Percentiles rank a stretch among this genome's conserved stretches.
Conservation (phyloP, 345 rosid genomes). For the Gossypium sturtianum region DNA sequence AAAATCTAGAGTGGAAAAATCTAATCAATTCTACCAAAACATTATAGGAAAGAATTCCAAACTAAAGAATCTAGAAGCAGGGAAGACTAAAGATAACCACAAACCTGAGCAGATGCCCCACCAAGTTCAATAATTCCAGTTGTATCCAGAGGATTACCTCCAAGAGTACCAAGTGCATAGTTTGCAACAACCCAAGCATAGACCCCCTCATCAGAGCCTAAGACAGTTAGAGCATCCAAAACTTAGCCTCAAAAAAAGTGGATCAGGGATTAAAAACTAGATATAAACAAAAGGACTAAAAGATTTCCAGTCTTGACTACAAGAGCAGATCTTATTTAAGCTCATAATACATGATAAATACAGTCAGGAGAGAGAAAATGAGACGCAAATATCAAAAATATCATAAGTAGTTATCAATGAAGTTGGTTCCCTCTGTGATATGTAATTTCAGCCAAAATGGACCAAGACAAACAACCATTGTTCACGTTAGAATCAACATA, state of each 20-base stretch:
- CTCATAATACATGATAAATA: neutral
- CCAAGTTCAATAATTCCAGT: conserved; percentile 96
- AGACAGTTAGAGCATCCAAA: conserved; percentile 5
- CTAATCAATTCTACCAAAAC: neutral
- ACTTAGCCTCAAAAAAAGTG: conserved; percentile 8
- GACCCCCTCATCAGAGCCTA: conserved; percentile 92
- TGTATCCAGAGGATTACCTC: conserved; percentile 67
- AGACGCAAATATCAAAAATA: neutral
- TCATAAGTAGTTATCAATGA: too few species aligned
- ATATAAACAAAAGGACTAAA: neutral
- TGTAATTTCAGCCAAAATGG: neutral
- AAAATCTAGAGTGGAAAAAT: neutral
- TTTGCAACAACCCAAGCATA: conserved; percentile 97
- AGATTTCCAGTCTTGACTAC: neutral
- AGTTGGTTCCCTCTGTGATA: neutral
- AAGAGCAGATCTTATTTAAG: neutral
- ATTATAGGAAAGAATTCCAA: neutral
- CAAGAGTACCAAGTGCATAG: conserved; percentile 71
- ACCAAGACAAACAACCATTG: neutral
- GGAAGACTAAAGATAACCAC: neutral
- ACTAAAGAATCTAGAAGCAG: neutral
- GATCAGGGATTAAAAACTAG: neutral
- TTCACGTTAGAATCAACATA: neutral
- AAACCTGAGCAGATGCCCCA: conserved; percentile 95
- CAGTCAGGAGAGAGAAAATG: conserved; percentile 1